Evolutionary conservation across 2,329 filamentous ascomycete species (phyloP), one percentile per base, ranked within the genome.

Genomic region (Dothistroma pini): DNA sequence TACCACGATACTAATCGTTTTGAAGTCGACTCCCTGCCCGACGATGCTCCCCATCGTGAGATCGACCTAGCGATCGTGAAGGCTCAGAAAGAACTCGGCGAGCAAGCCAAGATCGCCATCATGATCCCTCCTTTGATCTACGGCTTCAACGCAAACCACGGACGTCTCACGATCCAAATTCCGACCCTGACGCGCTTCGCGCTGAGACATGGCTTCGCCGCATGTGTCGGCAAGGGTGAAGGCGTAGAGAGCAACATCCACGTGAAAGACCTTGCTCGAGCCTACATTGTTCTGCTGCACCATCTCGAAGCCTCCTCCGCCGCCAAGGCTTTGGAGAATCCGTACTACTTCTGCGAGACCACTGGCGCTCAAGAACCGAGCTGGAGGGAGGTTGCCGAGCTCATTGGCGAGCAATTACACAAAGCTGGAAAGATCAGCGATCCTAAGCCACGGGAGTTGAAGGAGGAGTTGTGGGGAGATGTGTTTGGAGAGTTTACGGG

Each of bases 301-400:
- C 74, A 75, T 59, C 69, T 82, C 19, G 80, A 82, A 54, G 51
- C 65, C 8, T 63, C 69, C 0, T 56, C 71, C 2, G 60, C 72
- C 0, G 60, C 66, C 8, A 68, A 75, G 8, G 62, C 76, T 1
- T 65, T 78, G 1, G 60, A 74, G 34, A 80, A 82, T 61, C 79
- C 79, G 7, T 83, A 82, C 67, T 82, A 77, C 68, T 83, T 82
- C 71, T 78, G 75, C 69, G 80, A 83, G 67, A 72, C 76, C 22
- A 68, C 68, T 1, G 66, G 64, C 11, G 77, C 77, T 22, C 54
- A 73, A 9, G 79, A 82, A 64, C 72, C 75, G 12, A 77, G 76
- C 22, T 82, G 79, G 79, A 67, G 68, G 19, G 76, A 78, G 6
- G 69, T 75, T 12, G 77, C 78, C 0, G 66, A 61, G 5, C 65